phyloP scores from a whole-genome alignment of 768 basidiomycete species.

The Phaeolepiota aurea region DNA sequence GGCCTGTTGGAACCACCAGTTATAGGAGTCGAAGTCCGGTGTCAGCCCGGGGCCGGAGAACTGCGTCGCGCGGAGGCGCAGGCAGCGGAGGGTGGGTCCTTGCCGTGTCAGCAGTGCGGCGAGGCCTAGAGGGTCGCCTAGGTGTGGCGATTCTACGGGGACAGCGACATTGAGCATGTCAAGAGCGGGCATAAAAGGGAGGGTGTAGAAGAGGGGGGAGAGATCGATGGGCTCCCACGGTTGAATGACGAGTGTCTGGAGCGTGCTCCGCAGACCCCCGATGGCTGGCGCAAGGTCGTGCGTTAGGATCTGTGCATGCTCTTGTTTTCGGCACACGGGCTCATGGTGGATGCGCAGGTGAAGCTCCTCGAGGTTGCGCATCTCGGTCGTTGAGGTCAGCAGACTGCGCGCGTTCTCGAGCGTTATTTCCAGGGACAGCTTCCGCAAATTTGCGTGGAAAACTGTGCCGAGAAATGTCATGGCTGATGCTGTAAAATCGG shows the following conservation, averaged over 20 bases:
- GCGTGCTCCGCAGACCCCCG: constrained; percentile 22
- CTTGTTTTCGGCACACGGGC: constrained; percentile 12
- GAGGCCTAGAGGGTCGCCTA: constrained; percentile 31
- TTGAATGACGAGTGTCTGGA: constrained; percentile 30
- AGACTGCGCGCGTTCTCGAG: constrained; percentile 31
- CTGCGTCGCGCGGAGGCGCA: constrained; percentile 34
- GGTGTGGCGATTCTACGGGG: constrained; percentile 29
- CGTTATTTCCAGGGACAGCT: constrained; percentile 33
- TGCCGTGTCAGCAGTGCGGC: constrained; percentile 27
- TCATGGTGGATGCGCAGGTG: constrained; percentile 34
- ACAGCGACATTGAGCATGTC: constrained; percentile 29
- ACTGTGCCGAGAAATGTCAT: constrained; percentile 23
- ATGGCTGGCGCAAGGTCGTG: constrained; percentile 30
- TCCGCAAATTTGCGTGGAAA: constrained; percentile 27
- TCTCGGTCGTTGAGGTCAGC: constrained; percentile 18
- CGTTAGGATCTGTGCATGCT: constrained; percentile 22
- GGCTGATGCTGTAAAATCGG: constrained; percentile 10
- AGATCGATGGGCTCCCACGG: constrained; percentile 38
- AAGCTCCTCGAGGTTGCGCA: constrained; percentile 29
- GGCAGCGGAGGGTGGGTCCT: constrained; percentile 21
- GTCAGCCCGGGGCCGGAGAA: constrained; percentile 24
- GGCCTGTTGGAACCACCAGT: constrained; percentile 25
- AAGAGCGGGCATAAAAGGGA: constrained; percentile 22
- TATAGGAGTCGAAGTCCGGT: constrained; percentile 21
- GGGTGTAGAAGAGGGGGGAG: constrained; percentile 28